Percentiles rank a stretch among this genome's conserved stretches.
phyloP scores from a whole-genome alignment of 352 stramenopile genomes.

The Globisporangium okanoganense region DNA sequence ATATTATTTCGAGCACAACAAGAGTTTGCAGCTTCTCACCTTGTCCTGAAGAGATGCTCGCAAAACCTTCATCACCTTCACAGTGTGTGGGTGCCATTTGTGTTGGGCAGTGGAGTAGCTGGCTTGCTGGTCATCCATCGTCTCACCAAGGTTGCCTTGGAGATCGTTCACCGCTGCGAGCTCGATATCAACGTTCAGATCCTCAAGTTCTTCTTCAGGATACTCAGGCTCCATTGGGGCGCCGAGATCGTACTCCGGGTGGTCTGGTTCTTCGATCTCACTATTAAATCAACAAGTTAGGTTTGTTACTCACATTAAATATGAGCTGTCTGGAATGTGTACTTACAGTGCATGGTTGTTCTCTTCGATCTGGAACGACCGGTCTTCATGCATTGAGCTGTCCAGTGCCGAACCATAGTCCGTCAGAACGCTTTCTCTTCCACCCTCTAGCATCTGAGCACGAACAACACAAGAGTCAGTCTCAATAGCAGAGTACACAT shows the following conservation, averaged over 20 bases:
- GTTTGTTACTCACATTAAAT: background rate
- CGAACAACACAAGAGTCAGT: background rate
- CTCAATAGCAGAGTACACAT: background rate
- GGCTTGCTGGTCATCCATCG: conserved; percentile 25
- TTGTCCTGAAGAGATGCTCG: conserved; percentile 72
- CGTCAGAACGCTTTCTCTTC: conserved; percentile 13
- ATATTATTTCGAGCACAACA: conserved; percentile 1
- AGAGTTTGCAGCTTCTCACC: conserved; percentile 13
- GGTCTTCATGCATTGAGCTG: conserved; percentile 27
- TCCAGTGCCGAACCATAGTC: conserved; percentile 14
- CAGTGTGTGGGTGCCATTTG: conserved; percentile 98
- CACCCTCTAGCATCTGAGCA: background rate
- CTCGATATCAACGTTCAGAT: conserved; percentile 79
- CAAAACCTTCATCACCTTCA: conserved; percentile 93
- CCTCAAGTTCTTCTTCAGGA: conserved; percentile 42
- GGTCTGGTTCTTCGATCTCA: conserved; percentile 34
- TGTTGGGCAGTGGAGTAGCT: conserved; percentile 65
- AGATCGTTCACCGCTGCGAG: conserved; percentile 76
- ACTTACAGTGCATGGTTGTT: conserved; percentile 12
- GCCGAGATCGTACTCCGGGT: conserved; percentile 55
- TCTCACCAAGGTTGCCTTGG: conserved; percentile 53
- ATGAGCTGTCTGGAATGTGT: background rate
- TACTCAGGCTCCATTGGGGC: conserved; percentile 42
- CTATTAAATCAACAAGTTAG: conserved; percentile 5
- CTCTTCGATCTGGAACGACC: conserved; percentile 38